Base-by-base conservation (phyloP, 768 basidiomycete genomes). In the Pleurotus cornucopiae region DNA sequence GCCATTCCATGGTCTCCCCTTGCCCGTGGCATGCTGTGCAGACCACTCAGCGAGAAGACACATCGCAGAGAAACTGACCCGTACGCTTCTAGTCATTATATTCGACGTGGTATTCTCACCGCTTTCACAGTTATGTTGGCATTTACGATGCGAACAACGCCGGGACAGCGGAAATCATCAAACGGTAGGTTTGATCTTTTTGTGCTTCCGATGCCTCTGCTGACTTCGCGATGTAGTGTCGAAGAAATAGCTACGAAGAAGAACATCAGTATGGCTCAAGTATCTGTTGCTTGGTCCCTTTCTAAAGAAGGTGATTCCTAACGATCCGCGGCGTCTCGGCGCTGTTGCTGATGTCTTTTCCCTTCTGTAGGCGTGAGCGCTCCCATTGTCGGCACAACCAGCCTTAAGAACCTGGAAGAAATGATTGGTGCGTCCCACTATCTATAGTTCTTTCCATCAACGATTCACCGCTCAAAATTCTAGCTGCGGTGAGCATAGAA, bases 1-100 rank as follows among this genome's bases (percentile, higher is more conserved):
- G 66, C 75, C 16, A 83, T 84, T 48, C 81, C 82, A 0, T 86
- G 83, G 83, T 81, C 79, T 7, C 81, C 83, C 0, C 73, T 84
- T 14, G 81, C 72, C 7, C 72, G 79, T n/a, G 82, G 82, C 0
- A 63, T 78, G 4, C 67, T 82, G 21, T 73, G 78, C 9, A 73
- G 78, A 26, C 76, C 76, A 7, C 47, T 72, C 14, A 57, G 58
- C 5, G 63, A 70, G 46, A 45, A 26, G 54, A 80, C 79, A 0
- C 68, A 63, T 20, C 73, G 80, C 9, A 69, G 70, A 13, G 62
- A 63, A 23, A 68, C 67, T 1, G 78, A 82, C 61, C 41, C 67
- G 75, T 70, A 54, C 46, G 63, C 60, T 9, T 21, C 3, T 47
- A 12, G 12, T 21, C 30, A 4, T 11, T 13, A 6, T 20, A 14